Base-by-base conservation (phyloP, 495 filamentous ascomycete genomes). In the Neurospora sublineolata region DNA sequence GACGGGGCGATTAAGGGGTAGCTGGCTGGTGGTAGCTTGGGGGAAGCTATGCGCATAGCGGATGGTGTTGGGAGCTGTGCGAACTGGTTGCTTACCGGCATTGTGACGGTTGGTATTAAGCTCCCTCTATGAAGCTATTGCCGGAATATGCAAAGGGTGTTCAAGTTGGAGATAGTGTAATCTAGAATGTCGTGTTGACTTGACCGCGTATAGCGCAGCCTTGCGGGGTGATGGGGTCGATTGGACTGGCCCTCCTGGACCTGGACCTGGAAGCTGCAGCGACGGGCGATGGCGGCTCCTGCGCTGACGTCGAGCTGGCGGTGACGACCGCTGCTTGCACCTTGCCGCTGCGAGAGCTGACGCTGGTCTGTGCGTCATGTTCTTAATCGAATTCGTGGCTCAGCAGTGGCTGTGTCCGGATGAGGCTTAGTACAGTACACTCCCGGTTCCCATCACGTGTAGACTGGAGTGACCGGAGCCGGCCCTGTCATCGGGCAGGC, bases 141-240 rank as follows among this genome's bases (percentile, higher is more conserved):
- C 52, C 52, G 27, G 27, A 64, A 9, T 2, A 64, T 33, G 52
- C 1, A 27, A 33, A 33, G 2, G 52, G 46, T 58, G 46, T 12
- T 64, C 52, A 33, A 36, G 52, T 64, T 30, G 52, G 52, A 64
- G 52, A 64, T 64, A 60, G 14, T 16, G 23, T 33, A 33, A 16
- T 64, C 52, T 9, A 33, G 52, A 33, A 64, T 64, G 52, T 64
- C 52, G 52, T 64, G 27, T 33, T 64, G 27, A 64, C 27, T 64
- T 64, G 52, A 64, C 52, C 52, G 52, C 52, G 52, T 33, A 58
- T 27, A 60, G 52, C 52, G 71, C 76, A 77, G 74, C 76, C 78
- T 79, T 76, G 78, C 77, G 78, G 78, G 78, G 78, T 80, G 52
- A 64, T 64, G 52, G 27, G 52, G 52, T 64, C 14, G 27, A 64